A percentile compares a stretch with the other conserved stretches of the same genome.
Conservation (phyloP, 1,284 basidiomycete genomes). For the Trametes pubescens region DNA sequence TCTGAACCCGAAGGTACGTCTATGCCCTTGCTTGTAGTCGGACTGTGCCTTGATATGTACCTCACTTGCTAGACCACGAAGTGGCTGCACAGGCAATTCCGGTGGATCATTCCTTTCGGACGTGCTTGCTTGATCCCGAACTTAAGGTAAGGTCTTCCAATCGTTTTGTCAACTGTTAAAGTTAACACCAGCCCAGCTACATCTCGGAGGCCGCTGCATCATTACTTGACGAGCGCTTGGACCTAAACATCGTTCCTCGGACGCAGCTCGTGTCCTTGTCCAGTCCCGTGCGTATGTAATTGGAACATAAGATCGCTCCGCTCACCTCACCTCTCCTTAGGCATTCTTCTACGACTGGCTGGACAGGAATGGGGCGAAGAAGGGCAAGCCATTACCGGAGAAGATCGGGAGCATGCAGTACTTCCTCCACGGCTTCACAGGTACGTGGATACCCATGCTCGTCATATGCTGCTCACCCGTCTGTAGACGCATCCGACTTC, state of each 20-base stretch:
- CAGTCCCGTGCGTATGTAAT: slow-evolving; percentile 63
- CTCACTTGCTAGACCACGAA: slow-evolving; percentile 73
- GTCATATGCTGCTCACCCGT: background rate
- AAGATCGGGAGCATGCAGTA: slow-evolving; percentile 93
- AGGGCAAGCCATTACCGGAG: slow-evolving; percentile 80
- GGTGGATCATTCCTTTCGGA: slow-evolving; percentile 88
- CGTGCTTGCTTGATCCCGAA: slow-evolving; percentile 87
- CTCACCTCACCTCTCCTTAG: slow-evolving; percentile 43
- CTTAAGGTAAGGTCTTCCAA: slow-evolving; percentile 56
- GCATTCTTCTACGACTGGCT: slow-evolving; percentile 93
- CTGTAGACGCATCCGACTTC: slow-evolving; percentile 85
- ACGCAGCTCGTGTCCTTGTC: slow-evolving; percentile 87
- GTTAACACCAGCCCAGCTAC: slow-evolving; percentile 50
- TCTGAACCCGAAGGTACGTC: slow-evolving; percentile 78
- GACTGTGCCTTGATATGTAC: background rate
- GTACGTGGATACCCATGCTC: slow-evolving; percentile 43
- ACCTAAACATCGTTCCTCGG: slow-evolving; percentile 83
- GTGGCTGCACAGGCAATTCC: slow-evolving; percentile 87
- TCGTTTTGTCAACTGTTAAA: background rate
- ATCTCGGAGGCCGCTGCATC: slow-evolving; percentile 88
- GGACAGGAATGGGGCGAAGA: slow-evolving; percentile 79
- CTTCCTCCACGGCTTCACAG: slow-evolving; percentile 86
- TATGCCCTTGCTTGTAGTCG: background rate
- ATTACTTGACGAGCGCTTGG: slow-evolving; percentile 79
- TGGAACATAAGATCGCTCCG: background rate